Percentiles rank a stretch among this genome's conserved stretches.
Conservation (phyloP, 768 basidiomycete genomes). For the Naganishia randhawae region DNA sequence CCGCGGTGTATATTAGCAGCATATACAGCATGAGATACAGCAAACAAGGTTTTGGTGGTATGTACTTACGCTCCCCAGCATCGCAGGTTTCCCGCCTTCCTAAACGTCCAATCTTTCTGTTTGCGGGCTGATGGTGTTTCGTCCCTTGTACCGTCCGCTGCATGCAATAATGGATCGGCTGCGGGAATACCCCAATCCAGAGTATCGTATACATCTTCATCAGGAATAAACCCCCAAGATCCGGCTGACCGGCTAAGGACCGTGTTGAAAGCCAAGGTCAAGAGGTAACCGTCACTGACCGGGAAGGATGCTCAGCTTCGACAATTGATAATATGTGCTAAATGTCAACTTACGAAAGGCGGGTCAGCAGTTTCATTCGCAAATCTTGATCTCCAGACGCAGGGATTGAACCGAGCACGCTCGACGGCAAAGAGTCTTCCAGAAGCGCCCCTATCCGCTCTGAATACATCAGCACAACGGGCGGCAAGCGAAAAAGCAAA, state of each 20-base stretch:
- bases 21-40: not conserved
- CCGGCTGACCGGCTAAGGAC: slow-evolving; percentile 33
- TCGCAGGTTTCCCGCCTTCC: slow-evolving; percentile 43
- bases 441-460: slow-evolving; percentile 43
- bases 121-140: slow-evolving; percentile 24
- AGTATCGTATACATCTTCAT: slow-evolving; percentile 47
- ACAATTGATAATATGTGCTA: not conserved
- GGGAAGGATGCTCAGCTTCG: not conserved
- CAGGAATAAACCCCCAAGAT: slow-evolving; percentile 46
- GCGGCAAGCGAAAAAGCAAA: not conserved
- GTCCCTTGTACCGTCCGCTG: not conserved
- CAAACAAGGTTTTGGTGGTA: not conserved
- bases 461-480: slow-evolving; percentile 8
- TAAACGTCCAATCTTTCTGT: slow-evolving; percentile 47
- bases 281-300: slow-evolving; percentile 42
- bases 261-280: slow-evolving; percentile 43
- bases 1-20: not conserved
- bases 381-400: slow-evolving; percentile 1
- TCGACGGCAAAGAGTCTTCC: slow-evolving; percentile 35
- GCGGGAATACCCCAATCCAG: slow-evolving; percentile 14
- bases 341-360: slow-evolving; percentile 39
- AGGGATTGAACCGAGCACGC: slow-evolving; percentile 34
- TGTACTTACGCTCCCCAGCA: slow-evolving; percentile 47
- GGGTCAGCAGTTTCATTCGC: slow-evolving; percentile 28
- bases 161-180: slow-evolving; percentile 13